A percentile compares a stretch with the other conserved stretches of the same genome.
Evolutionary conservation across 768 basidiomycete genomes (phyloP).

Genomic region (Vararia minispora): DNA sequence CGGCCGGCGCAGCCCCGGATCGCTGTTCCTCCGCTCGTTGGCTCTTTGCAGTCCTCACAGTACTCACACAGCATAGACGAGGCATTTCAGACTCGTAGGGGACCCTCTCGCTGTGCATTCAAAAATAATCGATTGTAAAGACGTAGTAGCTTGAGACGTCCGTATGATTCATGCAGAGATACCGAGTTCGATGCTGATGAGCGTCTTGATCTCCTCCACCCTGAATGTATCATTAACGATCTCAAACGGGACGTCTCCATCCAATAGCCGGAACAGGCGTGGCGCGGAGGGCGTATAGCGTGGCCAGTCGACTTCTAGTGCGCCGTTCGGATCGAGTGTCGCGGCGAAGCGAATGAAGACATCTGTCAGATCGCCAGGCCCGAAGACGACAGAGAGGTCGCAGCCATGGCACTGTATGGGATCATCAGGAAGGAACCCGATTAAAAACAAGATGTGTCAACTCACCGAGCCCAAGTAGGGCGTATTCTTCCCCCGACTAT

Average conservation of each 20-base stretch:
- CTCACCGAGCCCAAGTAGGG: not conserved
- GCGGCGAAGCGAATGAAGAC: conserved; percentile 19
- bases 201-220: too few relatives aligned
- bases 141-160: too few relatives aligned
- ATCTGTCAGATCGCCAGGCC: conserved; percentile 10
- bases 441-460: not conserved
- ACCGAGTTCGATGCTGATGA: too few relatives aligned
- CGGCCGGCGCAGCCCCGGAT: too few relatives aligned
- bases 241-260: conserved; percentile 9
- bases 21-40: too few relatives aligned
- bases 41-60: too few relatives aligned
- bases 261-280: conserved; percentile 15
- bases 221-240: conserved; percentile 17
- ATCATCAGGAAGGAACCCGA: not conserved
- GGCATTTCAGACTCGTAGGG: too few relatives aligned
- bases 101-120: too few relatives aligned
- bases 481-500: conserved; percentile 4
- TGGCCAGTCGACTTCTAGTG: conserved; percentile 14
- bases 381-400: conserved; percentile 8
- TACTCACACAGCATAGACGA: too few relatives aligned
- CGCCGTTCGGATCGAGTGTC: conserved; percentile 17
- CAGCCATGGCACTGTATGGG: conserved; percentile 7
- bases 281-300: conserved; percentile 11
- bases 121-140: too few relatives aligned
- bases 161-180: too few relatives aligned